These are phyloP conservation scores for Suillus luteus DNA, from an alignment of 768 basidiomycete genomes.

Conservation along the genomic window DNA sequence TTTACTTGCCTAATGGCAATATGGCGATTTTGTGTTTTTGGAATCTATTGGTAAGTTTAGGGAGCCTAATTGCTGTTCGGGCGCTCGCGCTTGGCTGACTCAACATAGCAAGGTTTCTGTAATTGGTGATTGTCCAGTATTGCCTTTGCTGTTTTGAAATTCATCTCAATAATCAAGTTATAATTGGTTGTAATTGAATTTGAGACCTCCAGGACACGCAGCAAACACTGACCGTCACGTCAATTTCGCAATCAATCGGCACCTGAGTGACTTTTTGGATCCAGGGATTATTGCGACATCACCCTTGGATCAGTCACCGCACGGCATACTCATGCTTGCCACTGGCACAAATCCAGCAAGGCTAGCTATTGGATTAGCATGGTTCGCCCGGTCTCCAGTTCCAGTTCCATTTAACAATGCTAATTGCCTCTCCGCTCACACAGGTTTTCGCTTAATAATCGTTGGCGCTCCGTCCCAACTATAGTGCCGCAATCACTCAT, in stretches of 20 bases:
- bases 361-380: conserved; percentile 19
- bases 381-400: neutral
- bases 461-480: conserved; percentile 9
- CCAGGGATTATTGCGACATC: conserved; percentile 20
- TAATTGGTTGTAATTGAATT: conserved; percentile 2
- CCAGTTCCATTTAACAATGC: neutral
- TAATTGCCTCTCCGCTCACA: neutral
- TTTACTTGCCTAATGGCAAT: conserved; percentile 10
- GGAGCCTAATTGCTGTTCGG: conserved; percentile 26
- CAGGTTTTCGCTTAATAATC: conserved; percentile 5
- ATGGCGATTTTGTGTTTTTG: conserved; percentile 13
- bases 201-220: conserved; percentile 7
- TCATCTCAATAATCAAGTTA: neutral
- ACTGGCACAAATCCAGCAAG: conserved; percentile 33
- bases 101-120: conserved; percentile 7
- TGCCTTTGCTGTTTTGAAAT: conserved; percentile 7
- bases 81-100: conserved; percentile 23
- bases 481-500: neutral
- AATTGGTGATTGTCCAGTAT: conserved; percentile 8
- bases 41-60: conserved; percentile 21
- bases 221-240: conserved; percentile 1
- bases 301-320: conserved; percentile 36
- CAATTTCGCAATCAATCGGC: conserved; percentile 9
- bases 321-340: conserved; percentile 36
- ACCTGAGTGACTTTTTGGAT: neutral